Evolutionary conservation across 164 flowering plant species (phyloP), one percentile per base, ranked within the genome.

Genomic region (Liriodendron chinense): DNA sequence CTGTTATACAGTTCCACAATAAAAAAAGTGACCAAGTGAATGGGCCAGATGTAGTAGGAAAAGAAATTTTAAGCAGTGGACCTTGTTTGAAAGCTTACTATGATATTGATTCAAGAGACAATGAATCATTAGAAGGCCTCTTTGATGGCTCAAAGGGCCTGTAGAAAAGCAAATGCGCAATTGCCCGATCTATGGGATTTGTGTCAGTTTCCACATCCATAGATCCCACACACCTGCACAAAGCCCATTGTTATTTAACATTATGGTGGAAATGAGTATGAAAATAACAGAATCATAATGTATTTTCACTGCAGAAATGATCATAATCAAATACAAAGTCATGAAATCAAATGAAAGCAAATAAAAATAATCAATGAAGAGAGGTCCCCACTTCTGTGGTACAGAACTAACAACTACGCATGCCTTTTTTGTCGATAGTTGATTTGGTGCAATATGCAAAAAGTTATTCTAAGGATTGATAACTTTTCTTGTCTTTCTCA

Each of bases 111-210:
- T 86, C 86, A 1, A 72, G 80, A 28, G 84, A 63, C 24, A 79
- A 59, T 47, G 77, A 72, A 72, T 80, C 88, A 71, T 68, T 78
- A 22, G 77, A 70, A 77, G 82, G 77, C 69, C 64, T 48, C 18
- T 61, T 50, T 26, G 85, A 82, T 48, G 86, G 77, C 61, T 87
- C 89, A 22, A 83, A 73, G 26, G 97, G 88, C 80, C 90, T 83
- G 81, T 92, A 91, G 75, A 92, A 94, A 76, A 94, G 85, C 75
- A 94, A 78, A 80, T 89, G 92, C 49, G 96, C 98, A 68, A 94
- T 86, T 6, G 97, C 86, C 63, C 98, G 89, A 74, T 94, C 98
- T 26, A 94, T 88, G 23, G 97, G 94, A 78, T 94, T 94, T 75
- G 98, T 94, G 71, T 86, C 87, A 47, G 96, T 89, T 81, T 94